Percentiles rank a stretch among this genome's conserved stretches.
phyloP scores from a whole-genome alignment of 129 eudicot genomes.

The Chrysanthemum makinoi region DNA sequence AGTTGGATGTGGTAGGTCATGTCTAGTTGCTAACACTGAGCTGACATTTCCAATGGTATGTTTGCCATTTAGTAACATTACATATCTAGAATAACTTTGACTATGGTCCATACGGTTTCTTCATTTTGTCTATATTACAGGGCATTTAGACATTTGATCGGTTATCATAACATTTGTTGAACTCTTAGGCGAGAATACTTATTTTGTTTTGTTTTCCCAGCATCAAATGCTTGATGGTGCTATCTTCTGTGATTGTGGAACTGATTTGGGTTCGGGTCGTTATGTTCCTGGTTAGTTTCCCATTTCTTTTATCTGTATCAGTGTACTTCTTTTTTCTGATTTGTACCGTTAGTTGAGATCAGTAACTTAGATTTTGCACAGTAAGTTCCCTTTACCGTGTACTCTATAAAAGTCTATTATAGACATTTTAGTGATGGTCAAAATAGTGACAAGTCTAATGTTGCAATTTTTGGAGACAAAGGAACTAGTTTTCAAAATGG shows the following conservation, averaged over 20 bases:
- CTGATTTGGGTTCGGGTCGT: conserved; percentile 90
- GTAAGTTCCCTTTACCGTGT: not conserved
- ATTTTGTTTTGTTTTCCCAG: conserved; percentile 36
- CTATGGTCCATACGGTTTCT: not conserved
- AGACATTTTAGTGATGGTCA: not conserved
- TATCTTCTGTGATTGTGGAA: conserved; percentile 79
- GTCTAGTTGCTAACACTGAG: conserved; percentile 86
- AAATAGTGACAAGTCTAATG: not conserved
- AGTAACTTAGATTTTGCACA: not conserved
- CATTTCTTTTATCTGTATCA: not conserved
- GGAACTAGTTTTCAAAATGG: not conserved
- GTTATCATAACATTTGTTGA: not conserved
- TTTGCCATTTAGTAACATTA: conserved; percentile 9
- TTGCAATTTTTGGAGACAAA: not conserved
- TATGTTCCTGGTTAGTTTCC: conserved; percentile 83
- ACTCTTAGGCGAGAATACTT: not conserved
- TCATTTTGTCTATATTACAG: not conserved
- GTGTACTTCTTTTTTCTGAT: not conserved
- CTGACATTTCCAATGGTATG: conserved; percentile 87
- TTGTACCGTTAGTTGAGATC: not conserved
- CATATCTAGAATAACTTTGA: not conserved
- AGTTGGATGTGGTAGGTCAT: conserved; percentile 93
- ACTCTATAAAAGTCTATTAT: not conserved
- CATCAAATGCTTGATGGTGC: conserved; percentile 76
- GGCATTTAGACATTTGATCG: conserved; percentile 7